phyloP scores from a whole-genome alignment of 495 filamentous ascomycete species.

The Jackrogersella multiformis region DNA sequence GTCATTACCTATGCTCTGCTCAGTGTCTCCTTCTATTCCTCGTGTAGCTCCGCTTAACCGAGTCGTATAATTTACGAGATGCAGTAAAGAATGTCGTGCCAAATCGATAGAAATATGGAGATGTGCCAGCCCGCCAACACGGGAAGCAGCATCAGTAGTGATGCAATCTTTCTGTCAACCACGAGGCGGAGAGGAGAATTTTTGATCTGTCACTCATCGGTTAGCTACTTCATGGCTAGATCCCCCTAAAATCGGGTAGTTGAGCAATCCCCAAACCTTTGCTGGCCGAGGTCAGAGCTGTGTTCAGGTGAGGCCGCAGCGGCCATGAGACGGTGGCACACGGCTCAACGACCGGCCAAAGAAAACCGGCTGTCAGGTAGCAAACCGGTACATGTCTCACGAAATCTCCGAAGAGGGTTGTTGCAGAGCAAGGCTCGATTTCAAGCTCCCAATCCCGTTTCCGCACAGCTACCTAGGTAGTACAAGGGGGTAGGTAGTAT shows the following conservation, averaged over 20 bases:
- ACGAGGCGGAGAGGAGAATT: slow-evolving; percentile 5
- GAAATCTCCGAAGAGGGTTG: slow-evolving; percentile 44
- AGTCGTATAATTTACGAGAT: neutral
- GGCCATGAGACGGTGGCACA: slow-evolving; percentile 11
- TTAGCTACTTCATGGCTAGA: slow-evolving; percentile 16
- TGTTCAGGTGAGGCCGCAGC: too few relatives aligned
- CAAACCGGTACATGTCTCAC: slow-evolving; percentile 34
- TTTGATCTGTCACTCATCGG: slow-evolving; percentile 16
- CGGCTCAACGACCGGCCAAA: slow-evolving; percentile 18
- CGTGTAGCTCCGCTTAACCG: neutral
- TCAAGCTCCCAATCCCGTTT: neutral
- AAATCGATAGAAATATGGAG: neutral
- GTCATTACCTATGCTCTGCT: too few relatives aligned
- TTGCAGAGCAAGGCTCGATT: slow-evolving; percentile 40
- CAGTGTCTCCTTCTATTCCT: neutral
- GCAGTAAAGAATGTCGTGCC: slow-evolving; percentile 1
- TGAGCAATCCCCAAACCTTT: neutral
- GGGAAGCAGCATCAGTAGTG: slow-evolving; percentile 21
- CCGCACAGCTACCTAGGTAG: neutral
- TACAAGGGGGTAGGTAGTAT: neutral
- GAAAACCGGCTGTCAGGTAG: slow-evolving; percentile 14
- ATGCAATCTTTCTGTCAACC: slow-evolving; percentile 20
- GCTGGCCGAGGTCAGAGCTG: neutral
- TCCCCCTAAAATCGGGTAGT: slow-evolving; percentile 10
- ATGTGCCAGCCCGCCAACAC: slow-evolving; percentile 1